A percentile compares a stretch with the other conserved stretches of the same genome.
Conservation (phyloP, 192 early-diverging fungal species). For the Kickxella alabastrina region DNA sequence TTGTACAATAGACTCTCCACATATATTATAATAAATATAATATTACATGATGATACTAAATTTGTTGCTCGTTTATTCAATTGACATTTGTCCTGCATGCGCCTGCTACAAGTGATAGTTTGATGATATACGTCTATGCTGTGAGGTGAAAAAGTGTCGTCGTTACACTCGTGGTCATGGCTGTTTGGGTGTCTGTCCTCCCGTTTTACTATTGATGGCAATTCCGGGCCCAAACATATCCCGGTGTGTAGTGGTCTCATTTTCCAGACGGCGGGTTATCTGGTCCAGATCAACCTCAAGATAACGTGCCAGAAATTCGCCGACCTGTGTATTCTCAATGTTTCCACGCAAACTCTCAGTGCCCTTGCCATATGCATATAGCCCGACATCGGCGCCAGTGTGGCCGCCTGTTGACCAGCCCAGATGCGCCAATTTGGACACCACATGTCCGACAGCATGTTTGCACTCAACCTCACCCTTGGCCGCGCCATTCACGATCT, state of each 20-base stretch:
- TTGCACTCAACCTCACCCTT: conserved; percentile 10
- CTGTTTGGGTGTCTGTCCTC: too few species aligned
- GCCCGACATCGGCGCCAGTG: conserved; percentile 82
- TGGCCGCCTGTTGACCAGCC: conserved; percentile 84
- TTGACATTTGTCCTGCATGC: too few species aligned
- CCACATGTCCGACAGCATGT: conserved; percentile 12
- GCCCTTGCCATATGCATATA: conserved; percentile 59
- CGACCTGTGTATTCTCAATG: conserved; percentile 67
- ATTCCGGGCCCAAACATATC: background rate
- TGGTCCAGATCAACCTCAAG: conserved; percentile 51
- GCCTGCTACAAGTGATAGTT: too few species aligned
- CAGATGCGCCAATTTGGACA: conserved; percentile 22
- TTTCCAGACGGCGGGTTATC: conserved; percentile 48
- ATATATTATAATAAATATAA: too few species aligned
- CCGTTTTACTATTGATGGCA: background rate
- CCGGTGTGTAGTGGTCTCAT: conserved; percentile 4
- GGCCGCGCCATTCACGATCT: background rate
- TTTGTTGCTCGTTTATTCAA: too few species aligned
- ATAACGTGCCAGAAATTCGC: conserved; percentile 53
- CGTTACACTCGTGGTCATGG: background rate
- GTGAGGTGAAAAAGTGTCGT: too few species aligned
- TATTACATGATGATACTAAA: too few species aligned
- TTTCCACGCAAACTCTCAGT: conserved; percentile 51
- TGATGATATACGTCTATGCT: too few species aligned
- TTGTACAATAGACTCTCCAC: too few species aligned